phyloP scores from a whole-genome alignment of 805 yeast genomes.

The Kodamaea hsintzibuensis region DNA sequence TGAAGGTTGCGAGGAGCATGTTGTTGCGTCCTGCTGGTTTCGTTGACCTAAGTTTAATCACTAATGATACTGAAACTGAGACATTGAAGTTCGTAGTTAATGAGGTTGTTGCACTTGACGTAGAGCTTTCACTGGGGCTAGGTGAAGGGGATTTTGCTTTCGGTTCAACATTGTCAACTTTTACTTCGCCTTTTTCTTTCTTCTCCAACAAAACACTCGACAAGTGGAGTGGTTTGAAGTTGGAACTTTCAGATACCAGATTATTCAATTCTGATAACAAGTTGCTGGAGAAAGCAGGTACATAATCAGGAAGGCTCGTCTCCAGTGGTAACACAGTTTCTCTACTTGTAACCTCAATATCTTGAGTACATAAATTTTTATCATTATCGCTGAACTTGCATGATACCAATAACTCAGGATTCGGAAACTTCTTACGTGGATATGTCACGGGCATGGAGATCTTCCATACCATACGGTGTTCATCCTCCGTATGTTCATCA shows the following conservation, averaged over 20 bases:
- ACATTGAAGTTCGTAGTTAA: slow-evolving; percentile 16
- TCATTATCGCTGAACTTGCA: slow-evolving; percentile 18
- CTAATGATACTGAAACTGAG: slow-evolving; percentile 40
- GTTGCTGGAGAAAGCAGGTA: slow-evolving; percentile 17
- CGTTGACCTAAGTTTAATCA: slow-evolving; percentile 48
- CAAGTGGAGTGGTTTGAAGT: slow-evolving; percentile 7
- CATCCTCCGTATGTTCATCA: slow-evolving; percentile 7
- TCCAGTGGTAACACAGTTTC: slow-evolving; percentile 2
- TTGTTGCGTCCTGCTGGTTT: slow-evolving; percentile 50
- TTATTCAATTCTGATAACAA: slow-evolving; percentile 19
- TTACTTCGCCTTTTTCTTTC: neutral
- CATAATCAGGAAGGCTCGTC: slow-evolving; percentile 16
- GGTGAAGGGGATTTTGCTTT: neutral
- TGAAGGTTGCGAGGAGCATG: slow-evolving; percentile 47
- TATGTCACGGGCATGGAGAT: slow-evolving; percentile 31
- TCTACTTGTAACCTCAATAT: slow-evolving; percentile 1
- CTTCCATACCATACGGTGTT: slow-evolving; percentile 25
- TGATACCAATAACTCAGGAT: slow-evolving; percentile 26
- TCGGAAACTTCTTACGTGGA: slow-evolving; percentile 29
- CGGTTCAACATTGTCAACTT: neutral
- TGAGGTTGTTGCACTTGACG: slow-evolving; percentile 2
- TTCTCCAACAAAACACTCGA: slow-evolving; percentile 7
- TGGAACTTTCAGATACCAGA: slow-evolving; percentile 5
- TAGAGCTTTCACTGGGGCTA: neutral
- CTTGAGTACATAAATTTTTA: neutral